These are phyloP conservation scores for Perkinsus marinus DNA, from an alignment of 169 alveolate genomes.

Conservation along the genomic window DNA sequence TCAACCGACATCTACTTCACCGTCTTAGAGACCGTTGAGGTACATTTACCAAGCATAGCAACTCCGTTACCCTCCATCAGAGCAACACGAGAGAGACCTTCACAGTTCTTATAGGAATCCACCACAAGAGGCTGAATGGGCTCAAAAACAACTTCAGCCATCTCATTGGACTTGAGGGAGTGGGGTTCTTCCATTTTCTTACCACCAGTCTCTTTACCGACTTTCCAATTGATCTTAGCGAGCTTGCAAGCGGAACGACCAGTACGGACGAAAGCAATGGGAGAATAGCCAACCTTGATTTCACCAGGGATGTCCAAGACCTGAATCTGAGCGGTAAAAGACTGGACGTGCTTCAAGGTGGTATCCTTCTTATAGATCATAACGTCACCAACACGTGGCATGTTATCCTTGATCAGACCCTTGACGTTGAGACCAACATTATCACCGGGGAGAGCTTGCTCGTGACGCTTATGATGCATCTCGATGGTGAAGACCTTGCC, in stretches of 20 bases:
- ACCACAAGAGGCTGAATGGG: slow-evolving; percentile 87
- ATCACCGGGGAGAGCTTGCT: slow-evolving; percentile 95
- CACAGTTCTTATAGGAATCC: slow-evolving; percentile 84
- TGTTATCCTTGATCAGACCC: slow-evolving; percentile 86
- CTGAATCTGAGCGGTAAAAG: slow-evolving; percentile 88
- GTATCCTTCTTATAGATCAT: slow-evolving; percentile 93
- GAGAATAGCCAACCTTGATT: slow-evolving; percentile 90
- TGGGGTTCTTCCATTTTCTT: slow-evolving; percentile 85
- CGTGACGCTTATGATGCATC: slow-evolving; percentile 93
- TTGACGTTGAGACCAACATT: slow-evolving; percentile 93
- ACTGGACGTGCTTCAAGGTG: slow-evolving; percentile 75
- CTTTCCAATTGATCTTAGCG: slow-evolving; percentile 71
- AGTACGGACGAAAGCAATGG: slow-evolving; percentile 94
- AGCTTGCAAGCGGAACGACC: slow-evolving; percentile 96
- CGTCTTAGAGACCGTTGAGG: neutral
- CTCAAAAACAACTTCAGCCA: slow-evolving; percentile 77
- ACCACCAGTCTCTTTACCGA: slow-evolving; percentile 85
- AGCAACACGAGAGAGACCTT: slow-evolving; percentile 22
- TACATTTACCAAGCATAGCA: neutral
- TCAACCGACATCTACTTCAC: neutral
- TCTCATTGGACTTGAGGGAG: slow-evolving; percentile 82
- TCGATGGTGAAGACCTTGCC: slow-evolving; percentile 87
- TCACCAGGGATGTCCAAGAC: slow-evolving; percentile 93
- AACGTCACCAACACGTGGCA: slow-evolving; percentile 88
- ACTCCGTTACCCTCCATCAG: slow-evolving; percentile 10